Evolutionary conservation across 192 early-diverging fungal species (phyloP), one percentile per base, ranked within the genome.

Genomic region (Piromyces finnis): DNA sequence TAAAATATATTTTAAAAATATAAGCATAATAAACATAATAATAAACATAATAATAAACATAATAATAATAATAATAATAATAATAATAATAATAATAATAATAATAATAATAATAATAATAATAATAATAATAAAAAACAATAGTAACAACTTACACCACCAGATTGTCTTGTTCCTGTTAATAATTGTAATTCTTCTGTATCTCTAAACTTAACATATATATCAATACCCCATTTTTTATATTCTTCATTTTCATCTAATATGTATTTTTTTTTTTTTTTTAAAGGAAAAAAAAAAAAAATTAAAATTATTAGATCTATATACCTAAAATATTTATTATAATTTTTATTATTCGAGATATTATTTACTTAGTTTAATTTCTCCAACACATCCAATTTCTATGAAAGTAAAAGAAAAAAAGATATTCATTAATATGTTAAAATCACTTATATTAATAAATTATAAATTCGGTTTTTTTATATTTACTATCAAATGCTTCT

Each of bases 151-250:
- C 88, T 82, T 88, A 89, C 96, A 51, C 92, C 98, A 79, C 97
- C 98, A 2, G 95, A 97, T 86, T 99, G 98, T 13, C 98, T 91
- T 37, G 94, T 93, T 22, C 90, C 94, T 29, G 92, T 95, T 30
- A 99, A 86, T 27, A 89, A 83, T 84, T 98, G 94, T 30, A 97
- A 87, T 28, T 89, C 89, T 81, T 98, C 97, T 77, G 84, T 85
- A 78, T 92, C 91, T 79, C 95, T 92, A 86, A 99, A 99, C 83
- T 95, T 95, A 79, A 99, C 97, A 12, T 90, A 85, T 80, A 99
- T 98, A 80, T 99, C 94, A 78, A 98, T 91, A 17, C 95, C 94
- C 96, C 96, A 99, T 82, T 92, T 88, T 79, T 91, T 92, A 84
- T 91, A 99, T 82, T 96, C 94, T 51, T 95, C 94, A 79, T 89